These are phyloP conservation scores for Rickenella mellea DNA, from an alignment of 768 basidiomycete species.

Conservation along the genomic window DNA sequence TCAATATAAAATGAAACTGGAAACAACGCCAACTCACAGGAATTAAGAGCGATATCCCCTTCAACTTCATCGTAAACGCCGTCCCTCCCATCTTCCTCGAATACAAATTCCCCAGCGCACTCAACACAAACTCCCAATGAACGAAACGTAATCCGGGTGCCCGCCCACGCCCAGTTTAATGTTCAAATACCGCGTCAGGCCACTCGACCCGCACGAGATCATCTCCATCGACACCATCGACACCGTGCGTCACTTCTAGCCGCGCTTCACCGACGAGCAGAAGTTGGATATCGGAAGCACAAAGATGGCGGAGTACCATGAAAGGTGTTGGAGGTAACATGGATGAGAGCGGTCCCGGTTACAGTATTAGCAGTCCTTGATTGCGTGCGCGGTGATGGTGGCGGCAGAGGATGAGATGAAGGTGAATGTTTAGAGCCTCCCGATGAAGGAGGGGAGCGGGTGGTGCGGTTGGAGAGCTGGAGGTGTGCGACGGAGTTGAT, in stretches of 20 bases:
- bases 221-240: conserved; percentile 77
- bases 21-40: too few relatives aligned
- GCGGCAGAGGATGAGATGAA: conserved; percentile 25
- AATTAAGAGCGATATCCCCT: conserved; percentile 79
- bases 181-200: conserved; percentile 74
- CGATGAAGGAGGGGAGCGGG: conserved; percentile 27
- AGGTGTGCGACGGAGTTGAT: conserved; percentile 50
- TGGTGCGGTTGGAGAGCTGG: conserved; percentile 40
- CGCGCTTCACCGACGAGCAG: conserved; percentile 63
- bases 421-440: conserved; percentile 56
- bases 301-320: conserved; percentile 65
- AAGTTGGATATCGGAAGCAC: conserved; percentile 71
- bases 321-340: conserved; percentile 80
- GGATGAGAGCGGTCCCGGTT: conserved; percentile 53
- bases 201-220: conserved; percentile 73
- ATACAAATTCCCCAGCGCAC: conserved; percentile 70
- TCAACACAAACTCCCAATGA: conserved; percentile 80
- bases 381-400: conserved; percentile 35
- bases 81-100: conserved; percentile 77
- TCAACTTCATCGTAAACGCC: conserved; percentile 86
- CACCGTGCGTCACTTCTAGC: conserved; percentile 63
- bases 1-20: too few relatives aligned
- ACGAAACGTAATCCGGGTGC: conserved; percentile 75
- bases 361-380: conserved; percentile 70
- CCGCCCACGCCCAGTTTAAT: not conserved